Base-by-base conservation (phyloP, 768 basidiomycete species). In the Myochromella boudieri region DNA sequence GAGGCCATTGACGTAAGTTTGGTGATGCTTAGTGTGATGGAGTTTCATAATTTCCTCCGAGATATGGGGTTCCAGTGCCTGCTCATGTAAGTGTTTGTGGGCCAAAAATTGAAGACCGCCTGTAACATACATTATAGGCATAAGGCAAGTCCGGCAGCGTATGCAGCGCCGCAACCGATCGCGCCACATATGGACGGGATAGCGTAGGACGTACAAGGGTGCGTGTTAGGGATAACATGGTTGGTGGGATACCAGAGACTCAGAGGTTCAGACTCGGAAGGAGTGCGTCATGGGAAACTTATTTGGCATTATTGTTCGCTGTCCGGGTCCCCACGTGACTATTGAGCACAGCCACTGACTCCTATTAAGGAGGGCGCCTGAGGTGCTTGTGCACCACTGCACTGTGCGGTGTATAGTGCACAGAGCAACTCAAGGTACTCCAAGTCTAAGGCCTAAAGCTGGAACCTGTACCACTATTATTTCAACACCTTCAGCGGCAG, bases 21-120 rank as follows among this genome's bases (percentile, higher is more conserved):
- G 87, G 62, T 91, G 88, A 58, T 95, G 92, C 75, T 93, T 93
- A 48, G 78, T 75, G 69, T 97, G 94, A 62, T 97, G 95, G 47
- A 97, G 73, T 44, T 77, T 83, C 95, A 98, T 98, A 53, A 99
- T 98, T 63, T 94, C 80, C 56, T 81, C 76, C 1, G 88, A 88
- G 66, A 99, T 95, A 60, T 85, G 78, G 8, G 95, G 95, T 70
- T 97, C 94, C 55, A 98, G 84, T 8, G 92, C 91, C 85, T 87
- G 44, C 27, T 34, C 40, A 33, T 10, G 43, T 40, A 11, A 34
- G 9, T 17, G 34, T 34, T 46, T 48, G n/a, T n/a, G n/a, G 14
- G 27, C 14, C 12, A 14, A 17, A 10, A 21, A 4, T 21, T 15
- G 24, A 43, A 22, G 6, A 9, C n/a, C 22, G 37, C 18, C 7